These are phyloP conservation scores for Leccinum subrobustum DNA, from an alignment of 1,284 basidiomycete genomes.

Conservation along the genomic window DNA sequence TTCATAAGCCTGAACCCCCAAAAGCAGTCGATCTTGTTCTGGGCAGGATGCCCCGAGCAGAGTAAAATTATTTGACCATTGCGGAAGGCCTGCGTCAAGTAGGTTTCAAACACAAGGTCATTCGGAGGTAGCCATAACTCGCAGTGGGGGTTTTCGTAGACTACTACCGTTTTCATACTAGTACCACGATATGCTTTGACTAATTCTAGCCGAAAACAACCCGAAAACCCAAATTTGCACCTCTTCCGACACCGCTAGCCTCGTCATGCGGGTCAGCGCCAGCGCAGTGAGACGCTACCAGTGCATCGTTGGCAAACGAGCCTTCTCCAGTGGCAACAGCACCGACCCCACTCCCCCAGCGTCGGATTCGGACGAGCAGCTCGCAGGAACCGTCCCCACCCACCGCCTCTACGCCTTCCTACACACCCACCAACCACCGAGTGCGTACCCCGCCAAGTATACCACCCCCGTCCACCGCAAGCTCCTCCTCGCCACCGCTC, in stretches of 20 bases:
- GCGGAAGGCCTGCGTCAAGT: too few species aligned
- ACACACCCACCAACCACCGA: conserved; percentile 48
- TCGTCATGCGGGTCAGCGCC: not conserved
- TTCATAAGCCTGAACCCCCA: too few species aligned
- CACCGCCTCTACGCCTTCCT: conserved; percentile 61
- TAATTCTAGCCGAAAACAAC: too few species aligned
- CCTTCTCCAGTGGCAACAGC: not conserved
- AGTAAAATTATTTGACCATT: too few species aligned
- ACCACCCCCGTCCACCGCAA: conserved; percentile 52
- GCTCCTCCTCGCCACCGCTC: conserved; percentile 42
- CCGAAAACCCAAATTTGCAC: not conserved
- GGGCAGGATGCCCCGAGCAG: too few species aligned
- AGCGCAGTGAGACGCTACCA: not conserved
- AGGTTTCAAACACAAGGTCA: too few species aligned
- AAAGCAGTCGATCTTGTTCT: too few species aligned
- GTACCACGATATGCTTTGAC: too few species aligned
- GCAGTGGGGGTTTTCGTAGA: too few species aligned
- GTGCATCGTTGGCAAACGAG: not conserved
- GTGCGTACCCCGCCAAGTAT: conserved; percentile 48
- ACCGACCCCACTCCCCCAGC: not conserved
- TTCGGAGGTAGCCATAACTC: too few species aligned
- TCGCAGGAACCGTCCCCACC: conserved; percentile 45
- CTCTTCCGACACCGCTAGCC: not conserved
- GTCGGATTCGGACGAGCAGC: not conserved
- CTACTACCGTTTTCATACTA: too few species aligned